phyloP scores from a whole-genome alignment of 148 eudicot species.

The Camellia japonica region DNA sequence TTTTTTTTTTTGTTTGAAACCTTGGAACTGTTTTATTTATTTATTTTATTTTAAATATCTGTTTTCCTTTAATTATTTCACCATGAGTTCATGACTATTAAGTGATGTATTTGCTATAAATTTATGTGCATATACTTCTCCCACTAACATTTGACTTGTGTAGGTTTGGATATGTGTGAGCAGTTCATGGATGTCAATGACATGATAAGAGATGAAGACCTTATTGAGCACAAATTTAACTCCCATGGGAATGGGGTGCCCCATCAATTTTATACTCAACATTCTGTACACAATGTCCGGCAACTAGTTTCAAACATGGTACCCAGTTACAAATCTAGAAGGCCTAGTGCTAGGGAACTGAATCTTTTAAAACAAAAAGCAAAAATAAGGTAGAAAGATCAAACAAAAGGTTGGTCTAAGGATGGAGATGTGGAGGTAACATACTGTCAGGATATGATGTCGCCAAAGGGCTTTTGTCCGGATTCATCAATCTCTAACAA shows the following conservation, averaged over 20 bases:
- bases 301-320: constrained; percentile 43
- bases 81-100: background rate
- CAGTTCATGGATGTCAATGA: constrained; percentile 98
- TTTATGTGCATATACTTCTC: background rate
- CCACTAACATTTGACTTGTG: constrained; percentile 1
- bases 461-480: constrained; percentile 33
- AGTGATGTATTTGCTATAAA: background rate
- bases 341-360: constrained; percentile 94
- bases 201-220: constrained; percentile 95
- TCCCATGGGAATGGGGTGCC: constrained; percentile 43
- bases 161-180: constrained; percentile 91
- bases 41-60: background rate
- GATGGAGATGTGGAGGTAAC: constrained; percentile 44
- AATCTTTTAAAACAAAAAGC: constrained; percentile 90
- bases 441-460: constrained; percentile 31
- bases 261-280: constrained; percentile 32
- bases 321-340: constrained; percentile 59
- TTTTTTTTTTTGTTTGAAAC: too few relatives aligned
- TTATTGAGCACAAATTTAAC: constrained; percentile 38
- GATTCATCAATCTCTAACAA: constrained; percentile 44
- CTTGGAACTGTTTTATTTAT: background rate
- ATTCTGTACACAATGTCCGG: constrained; percentile 35
- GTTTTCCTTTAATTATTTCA: background rate
- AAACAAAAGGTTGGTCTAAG: constrained; percentile 50
- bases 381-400: constrained; percentile 66